phyloP scores from a whole-genome alignment of 2,329 filamentous ascomycete genomes.

The Sclerotinia borealis region DNA sequence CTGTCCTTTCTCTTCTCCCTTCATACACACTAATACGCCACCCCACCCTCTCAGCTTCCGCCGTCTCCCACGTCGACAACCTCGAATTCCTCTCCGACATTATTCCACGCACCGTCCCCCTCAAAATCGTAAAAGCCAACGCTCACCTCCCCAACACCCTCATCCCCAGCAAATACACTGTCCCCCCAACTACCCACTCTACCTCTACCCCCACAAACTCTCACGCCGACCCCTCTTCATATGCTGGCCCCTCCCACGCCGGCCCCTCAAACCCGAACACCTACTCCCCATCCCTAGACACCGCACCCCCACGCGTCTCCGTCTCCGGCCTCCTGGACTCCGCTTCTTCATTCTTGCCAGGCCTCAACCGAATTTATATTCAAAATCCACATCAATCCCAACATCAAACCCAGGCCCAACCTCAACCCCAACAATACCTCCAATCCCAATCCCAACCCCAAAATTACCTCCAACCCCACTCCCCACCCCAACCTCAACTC shows the following conservation, averaged over 20 bases:
- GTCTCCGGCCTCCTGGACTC: conserved; percentile 5
- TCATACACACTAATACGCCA: too few species aligned
- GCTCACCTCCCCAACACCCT: conserved; percentile 34
- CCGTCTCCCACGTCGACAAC: conserved; percentile 82
- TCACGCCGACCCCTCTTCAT: neutral
- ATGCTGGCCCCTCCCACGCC: neutral
- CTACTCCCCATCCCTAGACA: neutral
- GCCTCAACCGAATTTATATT: too few species aligned
- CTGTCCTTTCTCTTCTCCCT: neutral
- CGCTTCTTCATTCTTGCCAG: too few species aligned
- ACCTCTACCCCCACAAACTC: neutral
- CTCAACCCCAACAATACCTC: neutral
- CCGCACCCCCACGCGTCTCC: neutral
- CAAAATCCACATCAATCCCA: too few species aligned
- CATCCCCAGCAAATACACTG: neutral
- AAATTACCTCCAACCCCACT: neutral
- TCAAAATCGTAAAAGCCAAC: conserved; percentile 70
- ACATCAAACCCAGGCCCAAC: too few species aligned
- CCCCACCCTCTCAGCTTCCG: conserved; percentile 55
- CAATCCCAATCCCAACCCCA: neutral
- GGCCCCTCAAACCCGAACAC: neutral
- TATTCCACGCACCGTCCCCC: conserved; percentile 79
- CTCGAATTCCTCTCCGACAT: conserved; percentile 92
- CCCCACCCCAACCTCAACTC: neutral
- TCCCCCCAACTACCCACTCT: neutral